phyloP scores from a whole-genome alignment of 306 rosid genomes.

The Citrullus amarus region DNA sequence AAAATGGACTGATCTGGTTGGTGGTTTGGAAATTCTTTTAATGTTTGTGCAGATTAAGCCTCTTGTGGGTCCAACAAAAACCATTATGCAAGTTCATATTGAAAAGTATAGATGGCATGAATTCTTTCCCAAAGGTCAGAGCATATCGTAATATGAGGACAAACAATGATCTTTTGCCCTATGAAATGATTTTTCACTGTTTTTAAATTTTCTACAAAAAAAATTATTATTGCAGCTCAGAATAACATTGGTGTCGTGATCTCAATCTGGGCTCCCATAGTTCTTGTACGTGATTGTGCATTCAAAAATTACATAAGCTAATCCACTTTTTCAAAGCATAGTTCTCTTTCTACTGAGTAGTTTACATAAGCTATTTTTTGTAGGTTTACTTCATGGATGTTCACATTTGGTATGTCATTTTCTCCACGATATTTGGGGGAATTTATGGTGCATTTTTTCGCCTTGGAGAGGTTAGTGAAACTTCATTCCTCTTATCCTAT shows the following conservation, averaged over 20 bases:
- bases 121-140: slow-evolving; percentile 83
- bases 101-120: slow-evolving; percentile 65
- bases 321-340: background rate
- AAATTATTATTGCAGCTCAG: slow-evolving; percentile 40
- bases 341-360: background rate
- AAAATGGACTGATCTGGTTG: background rate
- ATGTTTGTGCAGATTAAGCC: slow-evolving; percentile 62
- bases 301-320: slow-evolving; percentile 6
- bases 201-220: background rate
- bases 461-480: slow-evolving; percentile 86
- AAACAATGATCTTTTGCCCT: background rate
- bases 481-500: slow-evolving; percentile 5
- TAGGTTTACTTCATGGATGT: slow-evolving; percentile 99
- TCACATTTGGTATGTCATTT: slow-evolving; percentile 98
- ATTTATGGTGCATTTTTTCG: slow-evolving; percentile 92
- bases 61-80: slow-evolving; percentile 76
- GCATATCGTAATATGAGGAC: background rate
- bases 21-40: background rate
- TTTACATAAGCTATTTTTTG: slow-evolving; percentile 6
- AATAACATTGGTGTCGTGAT: slow-evolving; percentile 81
- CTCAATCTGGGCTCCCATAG: slow-evolving; percentile 80
- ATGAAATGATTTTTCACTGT: background rate
- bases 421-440: slow-evolving; percentile 83
- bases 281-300: slow-evolving; percentile 56
- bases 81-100: slow-evolving; percentile 47